Base-by-base conservation (phyloP, 2,329 filamentous ascomycete genomes). In the Diaporthe velutina region DNA sequence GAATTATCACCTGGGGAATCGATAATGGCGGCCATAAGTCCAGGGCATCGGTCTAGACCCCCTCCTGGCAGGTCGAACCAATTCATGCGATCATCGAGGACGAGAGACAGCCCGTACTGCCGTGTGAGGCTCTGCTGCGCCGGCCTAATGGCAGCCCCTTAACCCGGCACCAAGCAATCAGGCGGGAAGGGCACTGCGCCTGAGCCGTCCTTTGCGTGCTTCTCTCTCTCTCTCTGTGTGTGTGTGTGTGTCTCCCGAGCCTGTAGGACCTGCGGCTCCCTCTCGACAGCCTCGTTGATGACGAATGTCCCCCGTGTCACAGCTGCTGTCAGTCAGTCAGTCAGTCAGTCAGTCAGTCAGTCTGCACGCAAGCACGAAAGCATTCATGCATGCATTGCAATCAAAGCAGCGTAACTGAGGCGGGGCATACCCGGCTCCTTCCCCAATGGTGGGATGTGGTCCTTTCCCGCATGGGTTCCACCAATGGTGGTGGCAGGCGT, bases 41-140 rank as follows among this genome's bases (percentile, higher is more conserved):
- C 7, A 35, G 42, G 35, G 28, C 60, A 50, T 5, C 28, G 60
- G 42, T 66, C 42, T 66, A 25, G 61, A 33, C 60, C 61, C 30
- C 22, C 30, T 50, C 12, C 61, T 50, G 28, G 61, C 12, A 38
- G 45, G 45, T 50, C 12, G n/a, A 13, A 67, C 45, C 48, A 19
- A 35, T 38, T 5, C 22, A 52, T 38, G 22, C 42, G 22, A 67
- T 28, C 28, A 67, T 19, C 10, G 48, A 38, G 30, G 17, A 38
- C 13, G 22, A 28, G n/a, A n/a, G 50, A 38, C 12, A 57, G 17
- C 35, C 38, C 3, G 33, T 25, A 54, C 50, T 33, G 67, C 40
- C 42, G 42, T 42, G 61, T 61, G 73, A 66, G 67, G 67, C 73
- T 71, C 73, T 71, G 67, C 67, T 48, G 38, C n/a, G 50, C 35